Conservation (phyloP, 257 asterid species). For the Solanum rostratum region DNA sequence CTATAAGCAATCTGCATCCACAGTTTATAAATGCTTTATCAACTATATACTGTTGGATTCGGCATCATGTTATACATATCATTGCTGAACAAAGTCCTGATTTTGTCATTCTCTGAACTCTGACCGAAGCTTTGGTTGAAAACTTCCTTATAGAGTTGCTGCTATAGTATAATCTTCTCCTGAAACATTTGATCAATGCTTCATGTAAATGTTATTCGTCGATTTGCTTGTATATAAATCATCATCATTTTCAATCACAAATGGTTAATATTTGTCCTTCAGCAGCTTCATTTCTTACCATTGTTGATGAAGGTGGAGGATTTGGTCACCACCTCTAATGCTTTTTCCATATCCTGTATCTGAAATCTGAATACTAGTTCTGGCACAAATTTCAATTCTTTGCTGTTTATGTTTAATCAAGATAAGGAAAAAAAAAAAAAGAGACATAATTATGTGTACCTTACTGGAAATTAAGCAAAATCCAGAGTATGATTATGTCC, state of each 20-base stretch:
- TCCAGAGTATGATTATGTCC: neutral
- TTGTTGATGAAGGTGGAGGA: neutral
- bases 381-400: neutral
- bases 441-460: neutral
- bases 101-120: neutral
- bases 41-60: neutral
- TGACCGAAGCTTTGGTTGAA: neutral
- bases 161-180: neutral
- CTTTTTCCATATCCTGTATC: neutral
- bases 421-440: neutral
- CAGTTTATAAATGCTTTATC: slow-evolving; percentile 51
- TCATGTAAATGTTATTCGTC: neutral
- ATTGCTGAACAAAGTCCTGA: neutral
- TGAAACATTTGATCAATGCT: neutral
- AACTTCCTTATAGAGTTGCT: neutral
- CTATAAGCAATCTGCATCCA: slow-evolving; percentile 70
- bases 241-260: neutral
- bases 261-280: neutral
- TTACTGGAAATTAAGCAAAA: neutral
- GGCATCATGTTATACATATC: too few relatives aligned
- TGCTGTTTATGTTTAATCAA: neutral
- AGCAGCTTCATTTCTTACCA: neutral
- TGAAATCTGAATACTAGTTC: neutral
- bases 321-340: neutral
- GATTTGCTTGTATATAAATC: neutral